These are phyloP conservation scores for Saussurea involucrata DNA, from an alignment of 129 eudicot species.

Conservation along the genomic window DNA sequence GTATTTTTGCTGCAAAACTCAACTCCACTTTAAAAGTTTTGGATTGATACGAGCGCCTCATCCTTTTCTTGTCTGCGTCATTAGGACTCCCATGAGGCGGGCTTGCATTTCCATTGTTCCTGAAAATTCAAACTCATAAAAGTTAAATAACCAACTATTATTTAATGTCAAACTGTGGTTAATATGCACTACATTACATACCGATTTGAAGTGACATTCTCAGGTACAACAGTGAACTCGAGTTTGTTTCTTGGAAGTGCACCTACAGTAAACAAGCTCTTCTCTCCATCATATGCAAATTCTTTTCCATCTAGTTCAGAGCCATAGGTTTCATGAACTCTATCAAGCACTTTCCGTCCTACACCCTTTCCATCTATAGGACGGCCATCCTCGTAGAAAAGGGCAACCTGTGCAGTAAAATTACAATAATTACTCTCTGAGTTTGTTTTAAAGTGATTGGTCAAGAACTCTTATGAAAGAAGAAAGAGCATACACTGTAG, in stretches of 20 bases:
- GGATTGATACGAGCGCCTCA: conserved; percentile 63
- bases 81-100: conserved; percentile 52
- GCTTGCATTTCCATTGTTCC: conserved; percentile 60
- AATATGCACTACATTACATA: conserved; percentile 35
- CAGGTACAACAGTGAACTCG: conserved; percentile 86
- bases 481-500: conserved; percentile 60
- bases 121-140: conserved; percentile 12
- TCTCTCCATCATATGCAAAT: conserved; percentile 94
- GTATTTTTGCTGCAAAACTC: conserved; percentile 81
- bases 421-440: too few species aligned
- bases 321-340: conserved; percentile 65
- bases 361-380: conserved; percentile 81
- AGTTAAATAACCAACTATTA: background rate
- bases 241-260: conserved; percentile 83
- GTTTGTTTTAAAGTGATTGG: too few species aligned
- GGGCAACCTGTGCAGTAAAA: conserved; percentile 55
- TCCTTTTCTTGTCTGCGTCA: conserved; percentile 57
- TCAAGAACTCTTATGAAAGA: background rate
- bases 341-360: conserved; percentile 78
- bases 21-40: conserved; percentile 80
- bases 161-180: background rate
- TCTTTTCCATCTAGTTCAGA: conserved; percentile 75
- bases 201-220: conserved; percentile 55
- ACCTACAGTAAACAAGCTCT: conserved; percentile 86
- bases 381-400: conserved; percentile 82